Evolutionary conservation across 2,329 filamentous ascomycete species (phyloP), one percentile per base, ranked within the genome.

Genomic region (Dactylellina cionopaga): DNA sequence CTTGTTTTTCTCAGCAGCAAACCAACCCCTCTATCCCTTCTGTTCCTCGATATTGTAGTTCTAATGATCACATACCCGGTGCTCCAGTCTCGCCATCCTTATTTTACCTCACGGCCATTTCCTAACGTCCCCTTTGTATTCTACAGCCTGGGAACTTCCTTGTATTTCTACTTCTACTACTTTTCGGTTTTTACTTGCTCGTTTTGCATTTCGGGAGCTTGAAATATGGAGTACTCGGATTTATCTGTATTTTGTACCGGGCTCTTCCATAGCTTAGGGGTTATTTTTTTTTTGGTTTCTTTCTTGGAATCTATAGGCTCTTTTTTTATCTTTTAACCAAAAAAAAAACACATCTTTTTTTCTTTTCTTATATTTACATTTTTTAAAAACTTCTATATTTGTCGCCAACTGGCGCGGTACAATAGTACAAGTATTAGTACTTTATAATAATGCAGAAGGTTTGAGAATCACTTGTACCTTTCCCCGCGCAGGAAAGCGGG

Each of bases 361-460:
- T 6, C 10, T 60, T 41, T 43, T 47, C 27, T 25, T n/a, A 31
- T 35, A 24, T 37, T 11, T 37, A 33, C 25, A 10, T 51, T 24
- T 65, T 54, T 55, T 19, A n/a, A n/a, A n/a, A n/a, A n/a, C 25
- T 51, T 66, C 62, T 43, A 66, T 58, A 66, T 58, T 49, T 58
- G 31, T 43, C 62, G 62, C 62, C 62, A 66, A 66, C 33, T 58
- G 62, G 62, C 62, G 62, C 62, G 29, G 62, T 66, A 58, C 51
- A 51, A 29, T 63, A 43, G 41, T 43, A 63, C 44, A 25, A 33
- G 35, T 33, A 27, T 41, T 13, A 25, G 43, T 46, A 10, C 31
- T 24, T 25, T 7, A 52, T 44, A 55, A 47, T 55, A 55, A 5
- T 56, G 25, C 47, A 29, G n/a, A n/a, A n/a, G n/a, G n/a, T n/a